phyloP scores from a whole-genome alignment of 176 grass and related monocot genomes.

The Carex littledalei region DNA sequence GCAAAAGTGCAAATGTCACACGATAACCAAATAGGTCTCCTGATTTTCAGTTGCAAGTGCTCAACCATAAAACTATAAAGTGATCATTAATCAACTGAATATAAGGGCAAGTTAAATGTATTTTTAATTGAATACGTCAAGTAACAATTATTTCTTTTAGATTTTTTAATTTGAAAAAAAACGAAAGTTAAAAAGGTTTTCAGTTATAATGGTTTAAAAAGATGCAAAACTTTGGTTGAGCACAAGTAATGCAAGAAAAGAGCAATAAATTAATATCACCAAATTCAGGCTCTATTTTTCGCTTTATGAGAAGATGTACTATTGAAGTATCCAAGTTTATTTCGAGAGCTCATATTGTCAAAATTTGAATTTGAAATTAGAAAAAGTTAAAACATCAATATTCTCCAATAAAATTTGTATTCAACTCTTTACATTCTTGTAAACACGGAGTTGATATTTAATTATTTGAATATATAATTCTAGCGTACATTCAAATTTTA shows the following conservation, averaged over 20 bases:
- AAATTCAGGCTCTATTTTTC: background rate
- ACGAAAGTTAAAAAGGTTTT: background rate
- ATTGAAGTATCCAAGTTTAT: background rate
- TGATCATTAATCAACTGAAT: background rate
- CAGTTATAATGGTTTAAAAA: background rate
- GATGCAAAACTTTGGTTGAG: background rate
- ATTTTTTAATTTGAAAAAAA: background rate
- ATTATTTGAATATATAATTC: too few species aligned
- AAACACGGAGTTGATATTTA: too few species aligned
- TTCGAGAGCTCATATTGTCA: background rate
- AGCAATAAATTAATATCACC: background rate
- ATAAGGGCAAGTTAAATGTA: background rate
- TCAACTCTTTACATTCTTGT: background rate
- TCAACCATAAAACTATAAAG: background rate
- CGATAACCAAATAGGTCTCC: too few species aligned
- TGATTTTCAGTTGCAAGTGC: background rate
- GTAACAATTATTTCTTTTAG: background rate
- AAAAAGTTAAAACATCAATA: background rate
- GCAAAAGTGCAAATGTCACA: too few species aligned
- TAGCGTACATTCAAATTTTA: too few species aligned
- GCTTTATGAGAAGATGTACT: background rate
- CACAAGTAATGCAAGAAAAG: background rate
- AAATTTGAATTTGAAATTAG: background rate
- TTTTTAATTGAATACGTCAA: background rate
- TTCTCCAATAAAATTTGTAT: background rate